phyloP scores from a whole-genome alignment of 176 grass and related monocot species.

The Coix lacrymajobi region DNA sequence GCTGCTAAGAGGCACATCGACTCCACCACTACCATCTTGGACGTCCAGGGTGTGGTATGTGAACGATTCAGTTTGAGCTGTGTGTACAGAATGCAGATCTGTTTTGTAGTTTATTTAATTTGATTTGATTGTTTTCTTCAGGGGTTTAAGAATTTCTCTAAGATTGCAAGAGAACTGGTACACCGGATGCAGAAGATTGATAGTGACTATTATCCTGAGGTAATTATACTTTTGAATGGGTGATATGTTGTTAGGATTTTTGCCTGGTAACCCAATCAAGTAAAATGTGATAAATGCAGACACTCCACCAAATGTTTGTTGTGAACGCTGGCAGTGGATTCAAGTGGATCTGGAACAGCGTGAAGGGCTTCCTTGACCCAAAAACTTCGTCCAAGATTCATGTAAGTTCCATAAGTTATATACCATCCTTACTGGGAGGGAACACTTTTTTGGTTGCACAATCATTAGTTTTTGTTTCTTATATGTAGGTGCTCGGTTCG shows the following conservation, averaged over 20 bases:
- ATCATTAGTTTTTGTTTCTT: background rate
- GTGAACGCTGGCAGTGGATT: slow-evolving; percentile 89
- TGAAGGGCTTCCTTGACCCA: slow-evolving; percentile 96
- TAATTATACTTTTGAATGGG: slow-evolving; percentile 18
- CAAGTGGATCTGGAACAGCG: slow-evolving; percentile 91
- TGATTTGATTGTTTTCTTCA: slow-evolving; percentile 24
- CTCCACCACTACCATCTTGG: slow-evolving; percentile 84
- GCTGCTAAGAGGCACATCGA: slow-evolving; percentile 91
- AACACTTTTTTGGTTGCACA: background rate
- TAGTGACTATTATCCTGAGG: slow-evolving; percentile 95
- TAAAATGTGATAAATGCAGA: slow-evolving; percentile 46
- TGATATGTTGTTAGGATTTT: background rate
- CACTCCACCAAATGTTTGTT: slow-evolving; percentile 98
- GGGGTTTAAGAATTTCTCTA: slow-evolving; percentile 97
- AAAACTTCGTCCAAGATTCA: slow-evolving; percentile 99
- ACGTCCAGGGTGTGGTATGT: slow-evolving; percentile 97
- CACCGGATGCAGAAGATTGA: slow-evolving; percentile 89
- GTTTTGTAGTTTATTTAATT: background rate
- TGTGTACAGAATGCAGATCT: background rate
- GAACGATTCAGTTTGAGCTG: background rate
- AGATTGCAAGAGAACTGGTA: slow-evolving; percentile 84
- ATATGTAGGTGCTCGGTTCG: slow-evolving; percentile 68
- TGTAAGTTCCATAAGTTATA: slow-evolving; percentile 38
- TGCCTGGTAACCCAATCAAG: background rate
- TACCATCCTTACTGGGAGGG: background rate